Base-by-base conservation (phyloP, 2,329 filamentous ascomycete genomes). In the Sphaerostilbella broomeana region DNA sequence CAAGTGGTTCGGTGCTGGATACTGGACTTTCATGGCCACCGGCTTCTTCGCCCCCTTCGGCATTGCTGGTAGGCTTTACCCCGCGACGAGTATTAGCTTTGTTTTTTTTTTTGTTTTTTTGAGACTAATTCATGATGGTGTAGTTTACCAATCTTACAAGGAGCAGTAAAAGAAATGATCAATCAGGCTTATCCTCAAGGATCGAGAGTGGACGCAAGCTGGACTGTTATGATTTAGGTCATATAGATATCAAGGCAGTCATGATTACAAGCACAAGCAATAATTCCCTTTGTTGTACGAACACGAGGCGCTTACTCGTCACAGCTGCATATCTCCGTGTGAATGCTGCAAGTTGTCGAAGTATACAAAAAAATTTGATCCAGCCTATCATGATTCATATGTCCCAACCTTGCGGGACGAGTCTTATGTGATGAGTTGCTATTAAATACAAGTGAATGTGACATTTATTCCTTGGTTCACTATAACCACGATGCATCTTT, bases 1-100 rank as follows among this genome's bases (percentile, higher is more conserved):
- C 62, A 86, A 81, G 70, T 84, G 75, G 70, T 98, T 98, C 65
- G 77, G 72, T 51, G 47, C 86, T 54, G 76, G 82, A 68, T 98
- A 84, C 81, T 94, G 87, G 84, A 62, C 62, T 48, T 92, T 85
- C 72, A 61, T 64, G 56, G 60, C 56, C 54, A 60, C 66, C 46
- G 75, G 75, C 47, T 81, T 81, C 65, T 60, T 69, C 53, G 57
- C 70, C 41, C 80, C 80, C 51, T 80, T 84, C 62, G 74, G 70
- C 57, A 76, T 84, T 59, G 69, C 73, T 51, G 60, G 76, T 79
- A 62, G 59, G 75, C 43, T 52, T 57, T 50, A 49, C 30, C 34
- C 38, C 38, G 20, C 38, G 30, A 35, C 29, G 31, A n/a, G 7
- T 22, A 29, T 18, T 25, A 15, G 8, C 24, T 30, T 30, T 31